These are phyloP conservation scores for Sphaerulina vaccinii DNA, from an alignment of 2,329 filamentous ascomycete genomes.

Conservation along the genomic window DNA sequence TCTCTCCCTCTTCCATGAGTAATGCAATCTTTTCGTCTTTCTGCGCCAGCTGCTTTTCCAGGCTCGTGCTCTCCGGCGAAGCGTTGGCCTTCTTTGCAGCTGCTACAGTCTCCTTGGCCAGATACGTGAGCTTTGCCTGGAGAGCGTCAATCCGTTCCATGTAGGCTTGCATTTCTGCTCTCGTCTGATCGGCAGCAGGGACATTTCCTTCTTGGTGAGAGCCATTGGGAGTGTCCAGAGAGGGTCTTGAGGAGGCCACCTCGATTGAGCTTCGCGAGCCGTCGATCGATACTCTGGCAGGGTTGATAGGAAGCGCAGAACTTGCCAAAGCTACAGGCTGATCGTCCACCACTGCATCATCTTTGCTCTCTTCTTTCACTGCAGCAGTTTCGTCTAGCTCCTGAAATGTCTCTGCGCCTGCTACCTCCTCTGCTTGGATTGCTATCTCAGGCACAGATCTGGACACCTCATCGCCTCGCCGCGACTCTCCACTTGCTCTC, in stretches of 20 bases:
- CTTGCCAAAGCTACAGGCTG: conserved; percentile 27
- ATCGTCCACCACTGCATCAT: conserved; percentile 1
- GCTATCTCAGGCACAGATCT: conserved; percentile 27
- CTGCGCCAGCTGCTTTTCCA: conserved; percentile 78
- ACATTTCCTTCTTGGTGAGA: conserved; percentile 29
- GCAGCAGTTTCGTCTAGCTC: neutral
- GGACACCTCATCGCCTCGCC: conserved; percentile 35
- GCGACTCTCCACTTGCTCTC: conserved; percentile 48
- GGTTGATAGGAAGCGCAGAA: conserved; percentile 39
- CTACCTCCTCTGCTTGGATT: conserved; percentile 16
- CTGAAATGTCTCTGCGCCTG: conserved; percentile 1
- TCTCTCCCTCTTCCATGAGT: conserved; percentile 89
- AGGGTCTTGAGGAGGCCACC: conserved; percentile 15
- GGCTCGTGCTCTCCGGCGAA: conserved; percentile 62
- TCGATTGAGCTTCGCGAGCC: conserved; percentile 22
- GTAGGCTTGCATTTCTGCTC: conserved; percentile 80
- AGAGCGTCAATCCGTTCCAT: conserved; percentile 89
- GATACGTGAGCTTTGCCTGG: conserved; percentile 84
- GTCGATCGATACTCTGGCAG: conserved; percentile 35
- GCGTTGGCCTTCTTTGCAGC: conserved; percentile 67
- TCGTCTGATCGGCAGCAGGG: conserved; percentile 55
- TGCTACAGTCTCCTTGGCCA: conserved; percentile 76
- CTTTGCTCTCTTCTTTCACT: conserved; percentile 5
- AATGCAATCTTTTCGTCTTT: conserved; percentile 88
- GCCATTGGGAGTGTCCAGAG: conserved; percentile 28